A percentile compares a stretch with the other conserved stretches of the same genome.
Evolutionary conservation across 1,139 yeast genomes (phyloP).

Genomic region (Lodderomyces orthopsilosis): DNA sequence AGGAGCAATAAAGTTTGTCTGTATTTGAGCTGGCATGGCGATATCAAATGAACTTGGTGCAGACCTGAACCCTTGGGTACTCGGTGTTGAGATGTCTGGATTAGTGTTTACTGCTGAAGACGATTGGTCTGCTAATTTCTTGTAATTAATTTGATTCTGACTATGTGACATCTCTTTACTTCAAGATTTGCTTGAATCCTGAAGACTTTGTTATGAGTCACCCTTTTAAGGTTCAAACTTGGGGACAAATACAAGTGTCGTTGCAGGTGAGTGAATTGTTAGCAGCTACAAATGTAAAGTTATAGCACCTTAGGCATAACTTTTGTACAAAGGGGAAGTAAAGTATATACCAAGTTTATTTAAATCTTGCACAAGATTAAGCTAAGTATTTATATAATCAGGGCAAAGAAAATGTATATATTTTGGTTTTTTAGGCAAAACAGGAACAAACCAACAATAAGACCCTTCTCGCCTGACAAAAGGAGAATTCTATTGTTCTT

Average conservation of each 20-base stretch:
- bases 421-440: too few relatives aligned
- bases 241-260: too few relatives aligned
- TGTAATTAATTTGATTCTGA: slow-evolving; percentile 5
- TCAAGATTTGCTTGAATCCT: slow-evolving; percentile 6
- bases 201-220: neutral
- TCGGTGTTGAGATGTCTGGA: neutral
- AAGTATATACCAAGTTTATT: too few relatives aligned
- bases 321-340: too few relatives aligned
- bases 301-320: too few relatives aligned
- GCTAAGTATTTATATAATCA: neutral
- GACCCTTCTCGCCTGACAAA: neutral
- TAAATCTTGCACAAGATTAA: neutral
- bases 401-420: neutral
- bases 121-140: neutral
- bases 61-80: neutral
- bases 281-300: too few relatives aligned
- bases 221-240: too few relatives aligned
- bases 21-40: neutral
- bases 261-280: too few relatives aligned
- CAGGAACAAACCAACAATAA: too few relatives aligned
- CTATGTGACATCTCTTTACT: slow-evolving; percentile 11
- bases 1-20: neutral
- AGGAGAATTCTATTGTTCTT: neutral
- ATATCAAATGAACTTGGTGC: neutral
- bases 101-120: neutral